Base-by-base conservation (phyloP, 2,329 filamentous ascomycete species). In the Penicillium sp. region DNA sequence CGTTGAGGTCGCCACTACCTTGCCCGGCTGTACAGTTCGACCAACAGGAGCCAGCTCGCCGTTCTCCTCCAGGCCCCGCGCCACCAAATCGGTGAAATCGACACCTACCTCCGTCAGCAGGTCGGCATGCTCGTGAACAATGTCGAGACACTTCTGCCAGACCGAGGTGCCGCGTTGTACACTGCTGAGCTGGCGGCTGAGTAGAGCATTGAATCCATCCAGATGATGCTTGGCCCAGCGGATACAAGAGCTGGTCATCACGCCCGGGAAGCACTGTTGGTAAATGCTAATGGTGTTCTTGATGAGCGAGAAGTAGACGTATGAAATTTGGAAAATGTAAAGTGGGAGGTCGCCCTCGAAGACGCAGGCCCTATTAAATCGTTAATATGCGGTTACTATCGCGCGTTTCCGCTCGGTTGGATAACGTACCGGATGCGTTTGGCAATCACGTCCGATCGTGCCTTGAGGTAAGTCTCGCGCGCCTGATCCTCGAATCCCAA, bases 141-240 rank as follows among this genome's bases (percentile, higher is more conserved):
- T 82, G 39, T 87, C 83, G 76, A 96, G 85, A 72, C 94, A 97
- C 64, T 89, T 82, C 47, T 81, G 82, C 89, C 90, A 96, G 1
- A 89, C 81, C 40, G 84, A 80, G 13, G 87, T 87, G n/a, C 82
- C 85, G 44, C 79, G 81, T 54, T 95, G 87, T 2, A 94, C 88
- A 67, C 89, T 91, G 73, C 90, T 95, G 55, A 99, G 77, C 73
- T 97, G 94, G 53, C 92, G 80, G 31, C 81, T 84, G 33, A 99
- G 78, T 45, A 94, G 85, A 41, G 80, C 80, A 64, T 96, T 97
- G 77, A 97, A 97, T 2, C 85, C 85, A 63, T 96, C 92, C 1
- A 97, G 85, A 68, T 95, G 86, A 63, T 94, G 88, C 72, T 96
- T 97, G n/a, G 91, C 92, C 94, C 94, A 99, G 68, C 92, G 95